Evolutionary conservation across 2,329 filamentous ascomycete genomes (phyloP).

Genomic region (Ceratocystiopsis minuta): DNA sequence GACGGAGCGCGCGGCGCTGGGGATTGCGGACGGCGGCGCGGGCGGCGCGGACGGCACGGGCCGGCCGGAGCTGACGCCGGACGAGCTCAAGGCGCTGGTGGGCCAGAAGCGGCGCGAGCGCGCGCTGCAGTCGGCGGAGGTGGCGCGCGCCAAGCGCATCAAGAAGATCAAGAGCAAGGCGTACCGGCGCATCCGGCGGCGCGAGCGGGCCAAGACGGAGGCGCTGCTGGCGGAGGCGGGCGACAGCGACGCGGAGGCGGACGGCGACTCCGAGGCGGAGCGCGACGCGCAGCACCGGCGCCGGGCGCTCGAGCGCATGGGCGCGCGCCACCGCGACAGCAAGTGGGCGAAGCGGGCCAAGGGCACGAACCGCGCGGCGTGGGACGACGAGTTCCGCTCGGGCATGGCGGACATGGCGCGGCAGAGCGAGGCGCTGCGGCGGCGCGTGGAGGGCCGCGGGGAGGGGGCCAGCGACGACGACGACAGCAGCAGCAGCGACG

Average conservation of each 20-base stretch:
- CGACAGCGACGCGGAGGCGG: conserved; percentile 41
- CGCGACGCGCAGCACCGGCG: conserved; percentile 50
- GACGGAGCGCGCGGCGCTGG: conserved; percentile 19
- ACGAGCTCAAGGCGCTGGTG: conserved; percentile 51
- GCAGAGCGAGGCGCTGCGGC: conserved; percentile 64
- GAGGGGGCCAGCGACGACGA: conserved; percentile 7
- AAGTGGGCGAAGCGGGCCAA: conserved; percentile 78
- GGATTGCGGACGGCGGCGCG: conserved; percentile 43
- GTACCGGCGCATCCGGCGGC: conserved; percentile 81
- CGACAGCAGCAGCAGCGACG: conserved; percentile 24
- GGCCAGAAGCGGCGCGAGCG: conserved; percentile 62
- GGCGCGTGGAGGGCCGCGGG: conserved; percentile 43
- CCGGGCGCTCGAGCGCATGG: conserved; percentile 70
- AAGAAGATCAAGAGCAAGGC: conserved; percentile 99
- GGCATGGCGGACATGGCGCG: conserved; percentile 67
- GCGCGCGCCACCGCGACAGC: conserved; percentile 68
- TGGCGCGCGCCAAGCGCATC: conserved; percentile 75
- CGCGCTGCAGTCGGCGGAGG: conserved; percentile 75
- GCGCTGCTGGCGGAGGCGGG: conserved; percentile 31
- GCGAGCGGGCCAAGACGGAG: conserved; percentile 40
- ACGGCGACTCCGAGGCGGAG: conserved; percentile 48
- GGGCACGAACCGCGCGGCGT: conserved; percentile 59
- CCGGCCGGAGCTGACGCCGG: conserved; percentile 47
- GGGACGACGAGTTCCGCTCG: conserved; percentile 73
- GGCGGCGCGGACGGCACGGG: no score